Base-by-base conservation (phyloP, 176 grass and related monocot genomes). In the Rhynchospora pubera region DNA sequence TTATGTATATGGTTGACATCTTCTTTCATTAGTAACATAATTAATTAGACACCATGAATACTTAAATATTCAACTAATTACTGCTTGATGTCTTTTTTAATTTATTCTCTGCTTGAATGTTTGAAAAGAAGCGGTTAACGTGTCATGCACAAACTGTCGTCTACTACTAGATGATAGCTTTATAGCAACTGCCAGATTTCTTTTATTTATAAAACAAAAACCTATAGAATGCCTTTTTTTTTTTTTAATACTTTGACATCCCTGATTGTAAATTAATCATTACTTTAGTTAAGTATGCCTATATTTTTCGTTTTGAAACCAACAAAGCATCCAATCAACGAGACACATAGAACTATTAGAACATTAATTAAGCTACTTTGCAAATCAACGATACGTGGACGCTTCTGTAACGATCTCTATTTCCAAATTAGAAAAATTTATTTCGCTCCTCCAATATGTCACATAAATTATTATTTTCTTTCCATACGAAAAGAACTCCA, bases 301-400 rank as follows among this genome's bases (percentile, higher is more conserved):
- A 13, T 24, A 28, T 26, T 53, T n/a, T 3, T 73, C 23, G 21
- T 73, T 50, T 22, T 2, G 22, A 24, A 4, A 48, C 0, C 44
- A 22, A 47, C 3, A 72, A 13, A 47, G n/a, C 2, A 12, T 13
- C 39, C 70, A 75, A 52, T 26, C 52, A 26, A 50, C 19, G 10
- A 1, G 26, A 52, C 24, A 5, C 51, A 52, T 7, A 11, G 4
- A 26, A 75, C 26, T 16, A 53, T 76, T 76, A 30, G 5, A 51
- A 12, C 48, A 76, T 76, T 55, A 28, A 23, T 51, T 76, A 76
- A 76, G 26, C 71, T 76, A 55, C 11, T 8, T n/a, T 28, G 11
- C 71, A 76, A 39, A 76, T 76, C 22, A 55, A 76, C 48, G 28
- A 76, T 48, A 55, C 23, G 71, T 76, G 71, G 70, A 30, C 12